These are phyloP conservation scores for Aspergillus kassunensis DNA, from an alignment of 495 filamentous ascomycete species.

Conservation along the genomic window DNA sequence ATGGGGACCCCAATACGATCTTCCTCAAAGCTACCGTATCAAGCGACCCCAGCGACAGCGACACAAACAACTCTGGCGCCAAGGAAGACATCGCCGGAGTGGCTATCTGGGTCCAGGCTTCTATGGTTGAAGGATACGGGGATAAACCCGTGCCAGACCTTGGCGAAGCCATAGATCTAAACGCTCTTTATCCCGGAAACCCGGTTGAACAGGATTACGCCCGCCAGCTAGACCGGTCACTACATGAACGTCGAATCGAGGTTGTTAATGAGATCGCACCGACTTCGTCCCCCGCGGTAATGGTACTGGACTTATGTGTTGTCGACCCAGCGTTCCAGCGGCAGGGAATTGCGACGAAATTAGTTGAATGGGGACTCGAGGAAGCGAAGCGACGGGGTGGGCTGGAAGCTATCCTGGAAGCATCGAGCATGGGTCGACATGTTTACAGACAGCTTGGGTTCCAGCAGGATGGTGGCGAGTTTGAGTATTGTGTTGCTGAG, in stretches of 20 bases:
- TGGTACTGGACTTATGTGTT: conserved; percentile 36
- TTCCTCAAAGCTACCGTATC: conserved; percentile 43
- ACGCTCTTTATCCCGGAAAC: conserved; percentile 34
- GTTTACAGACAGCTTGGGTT: conserved; percentile 40
- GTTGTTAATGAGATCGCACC: conserved; percentile 25
- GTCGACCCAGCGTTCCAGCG: conserved; percentile 39
- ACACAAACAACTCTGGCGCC: neutral
- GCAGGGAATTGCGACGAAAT: conserved; percentile 29
- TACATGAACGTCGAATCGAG: conserved; percentile 27
- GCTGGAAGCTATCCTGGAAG: conserved; percentile 36
- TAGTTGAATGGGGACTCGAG: conserved; percentile 40
- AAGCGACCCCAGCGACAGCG: conserved; percentile 1
- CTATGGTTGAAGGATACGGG: conserved; percentile 33
- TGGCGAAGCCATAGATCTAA: conserved; percentile 17
- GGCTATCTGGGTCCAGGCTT: conserved; percentile 38
- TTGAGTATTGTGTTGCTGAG: conserved; percentile 32
- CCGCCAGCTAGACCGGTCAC: conserved; percentile 25
- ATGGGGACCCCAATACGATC: conserved; percentile 34
- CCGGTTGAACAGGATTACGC: conserved; percentile 34
- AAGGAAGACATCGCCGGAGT: conserved; percentile 30
- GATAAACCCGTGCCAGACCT: conserved; percentile 25
- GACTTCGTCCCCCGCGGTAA: conserved; percentile 26
- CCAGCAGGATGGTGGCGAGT: conserved; percentile 23
- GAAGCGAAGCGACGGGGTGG: conserved; percentile 35
- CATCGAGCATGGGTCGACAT: conserved; percentile 40